Evolutionary conservation across 2,329 filamentous ascomycete genomes (phyloP), one percentile per base, ranked within the genome.

Genomic region (Talaromyces sp.): DNA sequence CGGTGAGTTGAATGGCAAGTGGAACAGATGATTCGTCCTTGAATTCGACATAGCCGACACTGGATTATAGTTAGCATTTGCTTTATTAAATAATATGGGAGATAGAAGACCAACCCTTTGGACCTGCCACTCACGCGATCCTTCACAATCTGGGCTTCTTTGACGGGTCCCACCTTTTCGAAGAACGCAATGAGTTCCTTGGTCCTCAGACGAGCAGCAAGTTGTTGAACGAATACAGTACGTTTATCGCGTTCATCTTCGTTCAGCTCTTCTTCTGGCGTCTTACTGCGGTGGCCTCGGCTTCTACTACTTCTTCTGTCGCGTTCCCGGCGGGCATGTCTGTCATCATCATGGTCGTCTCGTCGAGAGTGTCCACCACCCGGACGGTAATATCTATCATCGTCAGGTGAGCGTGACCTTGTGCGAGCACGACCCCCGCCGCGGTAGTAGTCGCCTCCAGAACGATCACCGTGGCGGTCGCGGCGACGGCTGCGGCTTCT

Each of bases 31-130:
- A 92, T 86, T 98, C 94, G 75, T 91, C 88, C 78, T 93, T 96
- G 81, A 99, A 99, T 84, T 99, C 95, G 83, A 99, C 96, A 76
- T 99, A 99, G 78, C 96, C 95, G 79, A 99, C 95, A 80, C 95
- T 98, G 66, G 15, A 62, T 25, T 22, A 59, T 61, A 5, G 25
- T 68, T n/a, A 65, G 62, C 11, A 43, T 31, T 15, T n/a, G 11
- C 15, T 45, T 59, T 7, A n/a, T 1, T 59, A 1, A 57, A 33
- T 50, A 52, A 72, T 85, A 85, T 83, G 71, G 70, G 47, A 54
- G 52, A 62, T 19, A 43, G 19, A 45, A 58, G 11, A 78, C 90
- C 75, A 84, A 97, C 94, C 95, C 95, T 85, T 99, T 99, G 68
- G 93, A 97, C 80, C 95, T 91, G 72, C 93, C 92, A 81, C 93